These are phyloP conservation scores for Hyaloperonospora brassicae DNA, from an alignment of 352 stramenopile species.

Conservation along the genomic window DNA sequence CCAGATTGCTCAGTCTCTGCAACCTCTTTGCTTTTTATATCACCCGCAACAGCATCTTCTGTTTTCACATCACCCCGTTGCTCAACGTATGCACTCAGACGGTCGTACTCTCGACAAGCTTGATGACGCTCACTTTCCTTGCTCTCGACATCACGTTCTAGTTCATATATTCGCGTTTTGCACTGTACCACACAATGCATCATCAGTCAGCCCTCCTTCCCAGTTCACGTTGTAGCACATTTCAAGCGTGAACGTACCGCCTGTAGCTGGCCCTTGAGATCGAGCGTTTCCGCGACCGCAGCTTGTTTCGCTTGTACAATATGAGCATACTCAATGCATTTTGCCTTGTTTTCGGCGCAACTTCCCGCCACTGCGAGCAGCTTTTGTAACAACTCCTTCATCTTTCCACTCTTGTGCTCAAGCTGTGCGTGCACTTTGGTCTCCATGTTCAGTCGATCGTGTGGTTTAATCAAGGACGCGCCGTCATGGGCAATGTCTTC, in stretches of 20 bases:
- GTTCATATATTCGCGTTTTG: conserved; percentile 43
- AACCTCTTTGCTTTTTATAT: conserved; percentile 19
- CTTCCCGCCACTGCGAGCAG: conserved; percentile 26
- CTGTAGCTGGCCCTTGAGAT: conserved; percentile 46
- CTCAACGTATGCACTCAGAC: conserved; percentile 52
- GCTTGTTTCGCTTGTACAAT: conserved; percentile 52
- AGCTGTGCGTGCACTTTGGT: conserved; percentile 35
- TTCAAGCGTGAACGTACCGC: conserved; percentile 31
- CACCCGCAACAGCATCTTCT: conserved; percentile 7
- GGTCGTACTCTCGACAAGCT: conserved; percentile 69
- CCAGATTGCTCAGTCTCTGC: conserved; percentile 17
- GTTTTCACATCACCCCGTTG: conserved; percentile 20
- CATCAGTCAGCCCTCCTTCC: conserved; percentile 9
- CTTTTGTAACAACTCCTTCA: conserved; percentile 30
- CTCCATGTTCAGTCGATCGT: conserved; percentile 40
- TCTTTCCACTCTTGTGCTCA: conserved; percentile 22
- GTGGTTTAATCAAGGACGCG: conserved; percentile 17
- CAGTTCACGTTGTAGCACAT: neutral
- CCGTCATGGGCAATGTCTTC: conserved; percentile 24
- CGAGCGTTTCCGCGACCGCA: conserved; percentile 33
- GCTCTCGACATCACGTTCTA: conserved; percentile 57
- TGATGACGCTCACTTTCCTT: conserved; percentile 76
- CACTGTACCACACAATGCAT: conserved; percentile 28
- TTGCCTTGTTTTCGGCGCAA: conserved; percentile 15
- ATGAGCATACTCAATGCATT: conserved; percentile 40